These are phyloP conservation scores for Quercus lobata DNA, from an alignment of 331 rosid genomes.

Conservation along the genomic window DNA sequence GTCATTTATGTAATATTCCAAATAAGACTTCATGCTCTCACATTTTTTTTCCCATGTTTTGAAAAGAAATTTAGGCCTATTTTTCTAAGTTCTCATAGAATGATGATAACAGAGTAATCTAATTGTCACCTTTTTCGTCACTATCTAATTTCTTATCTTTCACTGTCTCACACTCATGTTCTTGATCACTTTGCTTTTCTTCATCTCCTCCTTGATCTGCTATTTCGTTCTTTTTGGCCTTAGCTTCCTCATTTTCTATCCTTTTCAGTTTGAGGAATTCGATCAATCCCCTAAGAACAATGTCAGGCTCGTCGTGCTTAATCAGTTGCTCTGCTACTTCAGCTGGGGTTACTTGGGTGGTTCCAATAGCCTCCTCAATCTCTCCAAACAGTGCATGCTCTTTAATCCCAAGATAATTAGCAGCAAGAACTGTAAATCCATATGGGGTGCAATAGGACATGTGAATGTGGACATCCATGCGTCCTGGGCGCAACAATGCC, in stretches of 20 bases:
- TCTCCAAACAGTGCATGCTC: conserved; percentile 15
- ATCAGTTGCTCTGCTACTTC: conserved; percentile 32
- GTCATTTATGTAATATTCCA: too few relatives aligned
- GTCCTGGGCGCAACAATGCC: conserved; percentile 43
- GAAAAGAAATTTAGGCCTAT: too few relatives aligned
- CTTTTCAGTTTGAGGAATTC: conserved; percentile 17
- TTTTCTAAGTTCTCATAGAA: too few relatives aligned
- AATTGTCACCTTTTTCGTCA: not conserved
- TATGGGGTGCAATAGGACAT: conserved; percentile 51
- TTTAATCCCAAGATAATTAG: conserved; percentile 28
- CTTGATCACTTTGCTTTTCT: not conserved
- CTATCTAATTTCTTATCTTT: not conserved
- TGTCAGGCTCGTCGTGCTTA: conserved; percentile 10
- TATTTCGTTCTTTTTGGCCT: conserved; percentile 2
- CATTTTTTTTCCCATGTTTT: too few relatives aligned
- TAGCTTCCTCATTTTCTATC: conserved; percentile 24
- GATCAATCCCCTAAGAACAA: conserved; percentile 11
- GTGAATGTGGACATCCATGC: conserved; percentile 55
- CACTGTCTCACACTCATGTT: not conserved
- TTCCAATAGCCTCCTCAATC: conserved; percentile 9
- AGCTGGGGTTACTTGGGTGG: conserved; percentile 25
- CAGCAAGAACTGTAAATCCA: conserved; percentile 25
- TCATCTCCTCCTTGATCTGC: not conserved
- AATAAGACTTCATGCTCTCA: too few relatives aligned
- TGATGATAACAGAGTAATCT: not conserved